phyloP scores from a whole-genome alignment of 116 monocot species.

The Iris pallida region DNA sequence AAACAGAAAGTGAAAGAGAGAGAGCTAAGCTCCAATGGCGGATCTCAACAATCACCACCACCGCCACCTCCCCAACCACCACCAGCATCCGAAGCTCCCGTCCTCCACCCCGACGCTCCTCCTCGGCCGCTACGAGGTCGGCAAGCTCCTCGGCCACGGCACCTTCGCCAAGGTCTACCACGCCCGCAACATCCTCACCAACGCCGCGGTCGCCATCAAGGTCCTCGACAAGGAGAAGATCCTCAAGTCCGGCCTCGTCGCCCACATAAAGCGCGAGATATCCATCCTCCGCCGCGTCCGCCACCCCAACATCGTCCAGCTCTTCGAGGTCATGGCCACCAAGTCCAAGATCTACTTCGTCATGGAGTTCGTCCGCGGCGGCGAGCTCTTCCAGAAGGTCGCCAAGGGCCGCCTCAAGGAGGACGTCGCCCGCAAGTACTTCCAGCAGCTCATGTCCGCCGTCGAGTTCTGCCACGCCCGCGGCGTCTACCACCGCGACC shows the following conservation, averaged over 20 bases:
- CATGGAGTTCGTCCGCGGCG: conserved; percentile 21
- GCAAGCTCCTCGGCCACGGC: conserved; percentile 21
- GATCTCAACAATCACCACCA: too few relatives aligned
- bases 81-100: too few relatives aligned
- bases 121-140: conserved; percentile 12
- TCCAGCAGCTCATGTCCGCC: conserved; percentile 16
- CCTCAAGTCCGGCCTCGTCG: conserved; percentile 13
- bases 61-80: too few relatives aligned
- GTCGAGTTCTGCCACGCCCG: conserved; percentile 13
- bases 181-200: conserved; percentile 1
- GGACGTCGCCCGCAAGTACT: conserved; percentile 9
- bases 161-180: conserved; percentile 20
- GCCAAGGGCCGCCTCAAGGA: conserved; percentile 19
- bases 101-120: background rate
- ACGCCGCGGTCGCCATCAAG: conserved; percentile 12
- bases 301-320: conserved; percentile 21
- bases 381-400: conserved; percentile 18
- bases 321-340: conserved; percentile 20
- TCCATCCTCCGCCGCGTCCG: conserved; percentile 17
- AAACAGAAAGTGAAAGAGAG: too few relatives aligned
- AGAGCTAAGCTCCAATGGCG: too few relatives aligned
- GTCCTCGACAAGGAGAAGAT: conserved; percentile 22
- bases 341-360: conserved; percentile 24
- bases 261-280: conserved; percentile 20
- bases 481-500: conserved; percentile 18